Percentiles rank a stretch among this genome's conserved stretches.
phyloP scores from a whole-genome alignment of 106 monocot species.

The Acorus gramineus region DNA sequence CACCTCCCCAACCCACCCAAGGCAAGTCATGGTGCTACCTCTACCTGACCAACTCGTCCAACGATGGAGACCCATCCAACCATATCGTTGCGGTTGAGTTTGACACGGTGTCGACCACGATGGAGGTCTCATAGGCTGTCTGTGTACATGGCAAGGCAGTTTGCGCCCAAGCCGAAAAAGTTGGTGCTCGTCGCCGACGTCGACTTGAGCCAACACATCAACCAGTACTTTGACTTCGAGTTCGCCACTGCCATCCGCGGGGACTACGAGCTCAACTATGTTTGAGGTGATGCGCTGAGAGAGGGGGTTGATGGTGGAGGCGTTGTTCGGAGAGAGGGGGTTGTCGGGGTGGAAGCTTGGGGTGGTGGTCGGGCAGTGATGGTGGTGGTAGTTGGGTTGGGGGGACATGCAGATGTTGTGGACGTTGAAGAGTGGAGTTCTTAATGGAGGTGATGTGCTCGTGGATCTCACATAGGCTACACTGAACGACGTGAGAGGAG shows the following conservation, averaged over 20 bases:
- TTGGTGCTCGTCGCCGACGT: slow-evolving; percentile 27
- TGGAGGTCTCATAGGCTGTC: slow-evolving; percentile 53
- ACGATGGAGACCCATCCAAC: slow-evolving; percentile 37
- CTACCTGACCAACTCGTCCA: slow-evolving; percentile 59
- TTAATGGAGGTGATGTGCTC: too few relatives aligned
- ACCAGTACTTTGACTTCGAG: slow-evolving; percentile 39
- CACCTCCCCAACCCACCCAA: slow-evolving; percentile 13
- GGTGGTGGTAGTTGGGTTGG: neutral
- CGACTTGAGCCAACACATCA: slow-evolving; percentile 34
- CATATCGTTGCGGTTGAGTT: slow-evolving; percentile 69
- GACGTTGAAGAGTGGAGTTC: too few relatives aligned
- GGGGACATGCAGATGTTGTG: too few relatives aligned
- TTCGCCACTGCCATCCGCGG: slow-evolving; percentile 48
- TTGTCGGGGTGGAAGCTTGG: slow-evolving; percentile 8
- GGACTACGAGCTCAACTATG: slow-evolving; percentile 38
- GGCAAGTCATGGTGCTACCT: slow-evolving; percentile 50
- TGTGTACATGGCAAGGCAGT: slow-evolving; percentile 28
- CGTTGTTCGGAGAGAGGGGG: slow-evolving; percentile 2
- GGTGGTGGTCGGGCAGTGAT: slow-evolving; percentile 11
- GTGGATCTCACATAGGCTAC: too few relatives aligned
- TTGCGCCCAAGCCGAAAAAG: slow-evolving; percentile 12
- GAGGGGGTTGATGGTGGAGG: slow-evolving; percentile 58
- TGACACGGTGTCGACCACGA: slow-evolving; percentile 70
- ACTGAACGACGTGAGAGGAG: too few relatives aligned
- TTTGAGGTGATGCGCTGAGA: neutral